Conservation (phyloP, 2,329 filamentous ascomycete genomes). For the Phaeomoniella chlamydospora region DNA sequence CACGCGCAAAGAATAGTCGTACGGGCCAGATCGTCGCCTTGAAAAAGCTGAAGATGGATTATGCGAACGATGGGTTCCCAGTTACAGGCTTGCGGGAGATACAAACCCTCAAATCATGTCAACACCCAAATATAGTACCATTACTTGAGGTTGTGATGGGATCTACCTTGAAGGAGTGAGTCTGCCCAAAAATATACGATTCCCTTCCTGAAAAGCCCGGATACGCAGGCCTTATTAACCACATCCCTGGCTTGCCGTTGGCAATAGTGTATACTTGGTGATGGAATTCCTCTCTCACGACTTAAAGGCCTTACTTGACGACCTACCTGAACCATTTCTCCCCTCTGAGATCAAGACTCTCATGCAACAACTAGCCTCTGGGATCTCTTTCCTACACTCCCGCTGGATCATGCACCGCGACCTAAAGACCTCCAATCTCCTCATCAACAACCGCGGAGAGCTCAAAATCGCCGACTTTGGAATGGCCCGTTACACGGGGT, state of each 20-base stretch:
- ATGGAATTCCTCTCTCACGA: conserved; percentile 98
- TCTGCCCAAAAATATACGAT: conserved; percentile 8
- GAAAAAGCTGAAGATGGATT: conserved; percentile 85
- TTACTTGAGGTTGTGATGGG: conserved; percentile 76
- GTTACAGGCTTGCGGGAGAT: conserved; percentile 91
- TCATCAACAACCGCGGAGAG: conserved; percentile 87
- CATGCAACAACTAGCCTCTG: conserved; percentile 65
- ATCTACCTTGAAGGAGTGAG: conserved; percentile 43
- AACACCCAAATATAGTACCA: conserved; percentile 68
- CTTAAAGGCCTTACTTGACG: conserved; percentile 79
- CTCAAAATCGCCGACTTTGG: conserved; percentile 97
- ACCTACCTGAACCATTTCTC: conserved; percentile 88
- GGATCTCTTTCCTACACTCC: conserved; percentile 71
- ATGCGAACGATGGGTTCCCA: conserved; percentile 65
- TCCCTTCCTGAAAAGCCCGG: conserved; percentile 20
- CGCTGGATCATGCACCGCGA: conserved; percentile 89
- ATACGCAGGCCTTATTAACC: conserved; percentile 20
- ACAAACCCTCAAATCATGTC: conserved; percentile 68
- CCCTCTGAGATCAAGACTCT: conserved; percentile 87
- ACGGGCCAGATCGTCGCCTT: conserved; percentile 76
- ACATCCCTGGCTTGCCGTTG: conserved; percentile 11
- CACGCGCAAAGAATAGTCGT: conserved; percentile 58
- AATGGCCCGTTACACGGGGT: conserved; percentile 82
- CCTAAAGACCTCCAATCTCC: conserved; percentile 83
- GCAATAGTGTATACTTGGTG: conserved; percentile 68